Base-by-base conservation (phyloP, 2,329 filamentous ascomycete genomes). In the Trichoderma sp. region DNA sequence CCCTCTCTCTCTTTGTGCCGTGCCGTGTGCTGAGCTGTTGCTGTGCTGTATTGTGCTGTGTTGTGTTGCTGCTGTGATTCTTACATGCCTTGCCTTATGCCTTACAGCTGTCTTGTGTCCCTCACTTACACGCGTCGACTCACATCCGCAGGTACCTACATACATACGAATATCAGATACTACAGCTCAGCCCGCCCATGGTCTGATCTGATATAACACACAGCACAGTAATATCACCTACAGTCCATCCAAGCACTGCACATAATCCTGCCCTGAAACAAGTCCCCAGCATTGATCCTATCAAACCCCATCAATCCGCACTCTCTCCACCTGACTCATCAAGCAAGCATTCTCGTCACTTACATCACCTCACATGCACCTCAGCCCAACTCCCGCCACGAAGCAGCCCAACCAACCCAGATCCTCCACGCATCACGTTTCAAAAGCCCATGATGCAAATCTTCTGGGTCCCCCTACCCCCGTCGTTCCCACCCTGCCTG, bases 391-490 rank as follows among this genome's bases (percentile, higher is more conserved):
- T 64, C 27, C 69, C 69, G 69, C 69, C 69, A 72, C 69, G 45
- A n/a, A 29, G n/a, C 45, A 50, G 69, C 59, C 69, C 69, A 72
- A 72, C 69, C 69, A 72, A 72, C 69, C 69, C 69, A 64, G 29
- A 29, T 72, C 69, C n/a, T 64, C 38, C 69, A 72, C 69, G 59
- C 59, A 63, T 63, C 69, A 45, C 18, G 21, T 21, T n/a, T n/a
- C 41, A 31, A n/a, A 41, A n/a, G 24, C 67, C 67, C 67, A 60
- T 71, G 67, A 71, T 71, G 53, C 67, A 71, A 71, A 71, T 71
- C 67, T 24, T 35, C 35, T 21, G 60, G 27, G 27, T 41, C 53
- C 27, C 64, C 24, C n/a, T 4, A n/a, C 62, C 59, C 56, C 29
- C 59, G 9, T 24, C 14, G 12, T 18, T 29, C 31, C 59, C 21